phyloP scores from a whole-genome alignment of 2,329 filamentous ascomycete genomes.

The Ceratocystis cacaofunesta region DNA sequence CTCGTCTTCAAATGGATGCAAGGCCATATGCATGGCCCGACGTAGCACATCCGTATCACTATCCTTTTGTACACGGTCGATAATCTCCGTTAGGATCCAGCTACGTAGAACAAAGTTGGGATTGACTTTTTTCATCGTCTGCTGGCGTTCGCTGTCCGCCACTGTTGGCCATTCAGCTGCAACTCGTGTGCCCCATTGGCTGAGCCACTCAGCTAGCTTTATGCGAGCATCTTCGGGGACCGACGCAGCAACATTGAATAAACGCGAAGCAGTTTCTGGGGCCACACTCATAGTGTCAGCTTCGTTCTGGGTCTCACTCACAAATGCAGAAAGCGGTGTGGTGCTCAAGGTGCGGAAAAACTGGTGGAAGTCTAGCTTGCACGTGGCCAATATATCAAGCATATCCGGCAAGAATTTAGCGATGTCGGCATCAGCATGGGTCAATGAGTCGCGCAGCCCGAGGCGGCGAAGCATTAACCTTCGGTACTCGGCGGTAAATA shows the following conservation, averaged over 20 bases:
- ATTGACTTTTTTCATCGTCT: slow-evolving; percentile 72
- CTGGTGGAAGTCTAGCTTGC: slow-evolving; percentile 85
- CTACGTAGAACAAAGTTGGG: slow-evolving; percentile 83
- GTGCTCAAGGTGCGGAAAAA: slow-evolving; percentile 70
- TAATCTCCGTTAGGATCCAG: slow-evolving; percentile 90
- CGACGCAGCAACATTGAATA: slow-evolving; percentile 36
- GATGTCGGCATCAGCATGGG: slow-evolving; percentile 61
- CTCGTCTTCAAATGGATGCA: slow-evolving; percentile 68
- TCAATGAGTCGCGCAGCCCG: slow-evolving; percentile 50
- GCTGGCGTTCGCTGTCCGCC: slow-evolving; percentile 47
- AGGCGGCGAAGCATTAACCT: slow-evolving; percentile 66
- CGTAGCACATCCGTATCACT: slow-evolving; percentile 66
- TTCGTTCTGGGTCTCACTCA: not conserved
- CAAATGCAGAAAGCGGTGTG: slow-evolving; percentile 45
- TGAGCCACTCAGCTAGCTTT: slow-evolving; percentile 64
- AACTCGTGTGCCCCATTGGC: slow-evolving; percentile 57
- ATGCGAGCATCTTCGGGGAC: slow-evolving; percentile 58
- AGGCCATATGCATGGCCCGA: slow-evolving; percentile 65
- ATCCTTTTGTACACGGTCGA: slow-evolving; percentile 71
- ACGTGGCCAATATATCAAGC: slow-evolving; percentile 63
- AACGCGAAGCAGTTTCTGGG: slow-evolving; percentile 36
- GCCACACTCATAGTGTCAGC: slow-evolving; percentile 34
- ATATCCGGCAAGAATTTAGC: slow-evolving; percentile 58
- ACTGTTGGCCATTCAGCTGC: slow-evolving; percentile 56
- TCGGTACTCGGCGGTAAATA: slow-evolving; percentile 84